These are phyloP conservation scores for Dactylonectria estremocensis DNA, from an alignment of 2,329 filamentous ascomycete species.

Conservation along the genomic window DNA sequence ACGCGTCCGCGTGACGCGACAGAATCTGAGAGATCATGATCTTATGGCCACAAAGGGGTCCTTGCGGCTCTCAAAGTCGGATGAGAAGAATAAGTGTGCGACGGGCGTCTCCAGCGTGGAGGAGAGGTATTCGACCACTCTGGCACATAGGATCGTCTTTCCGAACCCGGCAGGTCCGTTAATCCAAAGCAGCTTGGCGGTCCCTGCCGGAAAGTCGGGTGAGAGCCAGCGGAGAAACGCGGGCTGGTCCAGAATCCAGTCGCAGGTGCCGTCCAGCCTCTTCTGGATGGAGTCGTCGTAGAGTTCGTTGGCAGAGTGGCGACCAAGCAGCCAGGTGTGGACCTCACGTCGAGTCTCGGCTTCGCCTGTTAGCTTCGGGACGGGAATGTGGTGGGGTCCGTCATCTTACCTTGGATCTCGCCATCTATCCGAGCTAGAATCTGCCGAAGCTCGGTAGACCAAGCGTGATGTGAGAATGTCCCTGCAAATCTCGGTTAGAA, in stretches of 20 bases:
- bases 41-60: too few relatives aligned
- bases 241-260: slow-evolving; percentile 4
- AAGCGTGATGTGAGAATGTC: too few relatives aligned
- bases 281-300: slow-evolving; percentile 1
- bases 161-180: slow-evolving; percentile 15
- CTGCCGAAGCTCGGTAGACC: not conserved
- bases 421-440: not conserved
- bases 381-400: not conserved
- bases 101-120: too few relatives aligned
- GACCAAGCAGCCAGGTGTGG: not conserved
- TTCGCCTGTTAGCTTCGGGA: not conserved
- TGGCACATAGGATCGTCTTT: slow-evolving; percentile 12
- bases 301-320: not conserved
- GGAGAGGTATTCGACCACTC: slow-evolving; percentile 1
- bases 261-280: slow-evolving; percentile 2
- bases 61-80: too few relatives aligned
- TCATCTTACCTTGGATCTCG: not conserved
- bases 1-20: too few relatives aligned
- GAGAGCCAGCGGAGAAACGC: slow-evolving; percentile 3
- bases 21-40: too few relatives aligned
- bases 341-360: slow-evolving; percentile 11
- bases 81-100: too few relatives aligned
- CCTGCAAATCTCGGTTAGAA: not conserved
- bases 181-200: slow-evolving; percentile 4
- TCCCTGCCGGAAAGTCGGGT: not conserved